Base-by-base conservation (phyloP, 257 asterid species). In the Lavandula angustifolia region DNA sequence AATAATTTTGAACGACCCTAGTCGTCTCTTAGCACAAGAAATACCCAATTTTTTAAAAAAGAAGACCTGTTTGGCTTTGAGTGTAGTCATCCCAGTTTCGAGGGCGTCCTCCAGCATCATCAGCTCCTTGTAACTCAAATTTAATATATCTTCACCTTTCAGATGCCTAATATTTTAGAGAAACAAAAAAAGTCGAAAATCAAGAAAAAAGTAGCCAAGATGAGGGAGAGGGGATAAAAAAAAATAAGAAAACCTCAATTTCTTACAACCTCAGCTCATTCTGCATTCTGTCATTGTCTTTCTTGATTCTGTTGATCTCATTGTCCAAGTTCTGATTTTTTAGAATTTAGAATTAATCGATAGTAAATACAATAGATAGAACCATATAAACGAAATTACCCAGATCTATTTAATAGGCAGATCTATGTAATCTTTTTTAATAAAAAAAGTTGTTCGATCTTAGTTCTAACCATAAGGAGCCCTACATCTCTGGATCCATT, bases 271-370 rank as follows among this genome's bases (percentile, higher is more conserved):
- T 89, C 75, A 92, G 96, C 75, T 92, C 83, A 78, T 87, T 80
- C 84, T 89, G 98, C 94, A 92, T 89, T 81, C 80, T 76, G 70
- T 92, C 98, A 75, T 89, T 92, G 76, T 92, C 98, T 73, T 89
- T 92, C 94, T 89, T 89, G 86, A 89, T 54, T 67, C 95, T 69
- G 71, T 87, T 87, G 77, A 92, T 92, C 74, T 92, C 98, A 76
- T 89, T 89, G 88, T 85, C 89, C 78, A 92, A 65, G 53, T 84
- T 81, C 98, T 92, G 94, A n/a, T 68, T 53, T 51, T 41, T 6
- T 66, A 49, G 11, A 16, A 55, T 29, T 75, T 32, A 8, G 44
- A 16, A 12, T 40, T 38, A 22, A 22, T 22, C 1, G 27, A 22
- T 22, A 50, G 34, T 22, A 51, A 6, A 44, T 63, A 27, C 49